Evolutionary conservation across 1,139 yeast genomes (phyloP).

Genomic region (Candida gigantensis): DNA sequence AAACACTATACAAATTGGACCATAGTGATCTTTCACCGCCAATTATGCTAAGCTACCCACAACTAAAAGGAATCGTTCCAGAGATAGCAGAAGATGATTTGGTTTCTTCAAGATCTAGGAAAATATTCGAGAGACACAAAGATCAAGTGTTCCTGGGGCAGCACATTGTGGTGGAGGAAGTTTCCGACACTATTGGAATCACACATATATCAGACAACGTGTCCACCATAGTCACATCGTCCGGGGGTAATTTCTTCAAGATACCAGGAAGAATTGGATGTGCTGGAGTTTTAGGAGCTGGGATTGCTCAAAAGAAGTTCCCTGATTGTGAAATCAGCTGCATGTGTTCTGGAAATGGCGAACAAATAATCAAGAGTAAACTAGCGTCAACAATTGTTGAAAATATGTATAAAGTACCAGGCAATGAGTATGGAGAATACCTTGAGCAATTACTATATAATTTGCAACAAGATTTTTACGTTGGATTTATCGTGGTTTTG

Average conservation of each 20-base stretch:
- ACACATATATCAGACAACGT: slow-evolving; percentile 16
- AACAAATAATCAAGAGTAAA: slow-evolving; percentile 47
- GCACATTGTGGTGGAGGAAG: slow-evolving; percentile 5
- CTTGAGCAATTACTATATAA: slow-evolving; percentile 14
- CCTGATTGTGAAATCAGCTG: slow-evolving; percentile 29
- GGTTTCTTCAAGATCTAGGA: slow-evolving; percentile 19
- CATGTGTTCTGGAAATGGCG: slow-evolving; percentile 60
- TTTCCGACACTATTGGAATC: slow-evolving; percentile 39
- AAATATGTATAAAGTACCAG: slow-evolving; percentile 11
- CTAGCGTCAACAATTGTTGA: slow-evolving; percentile 32
- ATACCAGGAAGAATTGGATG: slow-evolving; percentile 54
- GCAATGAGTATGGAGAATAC: slow-evolving; percentile 14
- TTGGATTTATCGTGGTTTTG: slow-evolving; percentile 34
- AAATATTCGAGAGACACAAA: slow-evolving; percentile 17
- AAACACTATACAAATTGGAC: slow-evolving; percentile 15
- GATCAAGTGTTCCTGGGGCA: slow-evolving; percentile 12
- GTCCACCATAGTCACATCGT: slow-evolving; percentile 40
- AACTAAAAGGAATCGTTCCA: slow-evolving; percentile 10
- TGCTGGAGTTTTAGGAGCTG: slow-evolving; percentile 52
- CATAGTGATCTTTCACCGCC: slow-evolving; percentile 30
- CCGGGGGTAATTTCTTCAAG: slow-evolving; percentile 56
- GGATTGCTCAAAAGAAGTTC: slow-evolving; percentile 27
- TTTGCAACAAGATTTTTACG: slow-evolving; percentile 19
- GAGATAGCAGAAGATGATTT: slow-evolving; percentile 10
- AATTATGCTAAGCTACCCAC: slow-evolving; percentile 20